Conservation (phyloP, 169 alveolate genomes). For the Plasmodium ovale region DNA sequence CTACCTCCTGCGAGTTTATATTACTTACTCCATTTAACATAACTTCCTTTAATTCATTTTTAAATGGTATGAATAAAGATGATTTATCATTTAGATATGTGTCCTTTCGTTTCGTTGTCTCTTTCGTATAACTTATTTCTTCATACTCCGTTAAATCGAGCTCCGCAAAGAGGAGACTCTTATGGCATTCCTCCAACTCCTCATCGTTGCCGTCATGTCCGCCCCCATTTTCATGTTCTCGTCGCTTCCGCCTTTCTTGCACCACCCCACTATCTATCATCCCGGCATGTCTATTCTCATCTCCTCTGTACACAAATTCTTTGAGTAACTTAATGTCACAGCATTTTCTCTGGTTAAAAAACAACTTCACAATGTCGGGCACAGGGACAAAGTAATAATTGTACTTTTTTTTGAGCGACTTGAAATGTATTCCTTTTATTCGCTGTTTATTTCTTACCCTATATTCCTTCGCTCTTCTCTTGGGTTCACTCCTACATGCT, state of each 20-base stretch:
- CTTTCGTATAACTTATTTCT: too few relatives aligned
- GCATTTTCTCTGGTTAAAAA: constrained; percentile 18
- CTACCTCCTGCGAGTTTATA: neutral
- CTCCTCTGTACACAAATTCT: neutral
- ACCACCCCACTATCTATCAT: too few relatives aligned
- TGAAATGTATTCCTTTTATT: constrained; percentile 22
- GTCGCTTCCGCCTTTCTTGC: too few relatives aligned
- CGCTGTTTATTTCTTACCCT: neutral
- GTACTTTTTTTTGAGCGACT: constrained; percentile 18
- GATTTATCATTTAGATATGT: too few relatives aligned
- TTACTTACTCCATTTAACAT: neutral
- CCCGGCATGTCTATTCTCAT: too few relatives aligned
- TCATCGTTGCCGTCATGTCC: too few relatives aligned
- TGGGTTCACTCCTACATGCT: neutral
- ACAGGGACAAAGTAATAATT: constrained; percentile 25
- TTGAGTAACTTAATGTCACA: neutral
- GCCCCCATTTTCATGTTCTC: neutral
- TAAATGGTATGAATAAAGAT: too few relatives aligned
- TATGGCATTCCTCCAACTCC: too few relatives aligned
- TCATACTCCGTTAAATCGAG: too few relatives aligned
- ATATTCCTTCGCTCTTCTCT: neutral
- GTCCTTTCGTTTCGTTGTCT: too few relatives aligned
- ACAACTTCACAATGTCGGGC: constrained; percentile 21
- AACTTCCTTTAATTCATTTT: neutral
- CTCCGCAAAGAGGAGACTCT: too few relatives aligned